Evolutionary conservation across 352 stramenopile species (phyloP).

Genomic region (Globisporangium ultimum): DNA sequence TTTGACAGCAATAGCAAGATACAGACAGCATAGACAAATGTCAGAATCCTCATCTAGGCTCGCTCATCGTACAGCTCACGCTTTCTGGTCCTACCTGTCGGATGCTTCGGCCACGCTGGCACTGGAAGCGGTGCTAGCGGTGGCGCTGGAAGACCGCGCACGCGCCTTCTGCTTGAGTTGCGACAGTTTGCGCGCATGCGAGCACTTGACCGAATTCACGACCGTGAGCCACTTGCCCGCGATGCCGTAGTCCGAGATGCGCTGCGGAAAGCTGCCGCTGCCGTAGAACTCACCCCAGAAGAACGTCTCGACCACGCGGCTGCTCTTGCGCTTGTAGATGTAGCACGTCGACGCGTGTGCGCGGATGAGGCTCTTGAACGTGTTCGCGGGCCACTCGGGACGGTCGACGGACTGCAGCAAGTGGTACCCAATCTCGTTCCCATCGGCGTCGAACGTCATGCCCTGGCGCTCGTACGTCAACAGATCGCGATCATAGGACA

Average conservation of each 20-base stretch:
- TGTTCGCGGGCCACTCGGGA: conserved; percentile 21
- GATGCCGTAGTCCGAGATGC: conserved; percentile 28
- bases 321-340: conserved; percentile 16
- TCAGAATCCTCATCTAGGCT: background rate
- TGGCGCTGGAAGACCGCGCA: background rate
- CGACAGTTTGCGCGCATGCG: conserved; percentile 3
- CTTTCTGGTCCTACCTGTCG: background rate
- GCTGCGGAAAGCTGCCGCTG: conserved; percentile 24
- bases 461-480: conserved; percentile 51
- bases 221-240: conserved; percentile 34
- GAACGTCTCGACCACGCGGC: conserved; percentile 26
- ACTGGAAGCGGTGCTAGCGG: conserved; percentile 19
- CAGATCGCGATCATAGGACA: conserved; percentile 36
- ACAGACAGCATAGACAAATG: background rate
- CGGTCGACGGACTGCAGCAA: conserved; percentile 41
- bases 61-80: too few species aligned
- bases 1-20: conserved; percentile 14
- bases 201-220: conserved; percentile 5
- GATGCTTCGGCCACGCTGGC: conserved; percentile 4
- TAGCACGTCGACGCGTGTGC: conserved; percentile 28
- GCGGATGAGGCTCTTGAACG: conserved; percentile 24
- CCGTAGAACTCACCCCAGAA: conserved; percentile 30
- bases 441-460: conserved; percentile 22
- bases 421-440: conserved; percentile 35
- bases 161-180: background rate